These are phyloP conservation scores for Aspergillus neoniger DNA, from an alignment of 2,329 filamentous ascomycete genomes.

Conservation along the genomic window DNA sequence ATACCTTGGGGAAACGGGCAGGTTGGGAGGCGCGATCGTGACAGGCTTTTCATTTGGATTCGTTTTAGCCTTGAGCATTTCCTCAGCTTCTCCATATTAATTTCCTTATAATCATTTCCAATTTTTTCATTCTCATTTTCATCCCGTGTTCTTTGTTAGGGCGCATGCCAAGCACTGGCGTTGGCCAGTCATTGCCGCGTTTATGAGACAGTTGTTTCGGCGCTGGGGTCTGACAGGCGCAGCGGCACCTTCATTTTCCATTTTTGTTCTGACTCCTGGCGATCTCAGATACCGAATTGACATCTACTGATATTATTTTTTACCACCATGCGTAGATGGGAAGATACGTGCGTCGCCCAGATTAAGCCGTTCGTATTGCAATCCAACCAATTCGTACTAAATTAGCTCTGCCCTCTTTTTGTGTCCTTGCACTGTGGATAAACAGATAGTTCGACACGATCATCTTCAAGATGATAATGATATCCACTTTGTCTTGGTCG, in stretches of 20 bases:
- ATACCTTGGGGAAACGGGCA: conserved; percentile 19
- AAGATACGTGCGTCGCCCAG: too few relatives aligned
- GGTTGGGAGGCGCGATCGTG: conserved; percentile 19
- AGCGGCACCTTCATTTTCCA: conserved; percentile 4
- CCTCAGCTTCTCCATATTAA: conserved; percentile 14
- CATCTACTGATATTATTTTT: background rate
- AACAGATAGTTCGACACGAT: background rate
- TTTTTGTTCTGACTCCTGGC: conserved; percentile 23
- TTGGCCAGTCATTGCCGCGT: conserved; percentile 8
- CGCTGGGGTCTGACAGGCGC: conserved; percentile 5
- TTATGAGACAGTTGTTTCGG: conserved; percentile 18
- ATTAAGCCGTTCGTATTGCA: too few relatives aligned
- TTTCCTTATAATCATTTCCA: conserved; percentile 9
- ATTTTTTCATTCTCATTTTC: conserved; percentile 8
- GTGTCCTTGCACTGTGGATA: background rate
- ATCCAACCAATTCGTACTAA: too few relatives aligned
- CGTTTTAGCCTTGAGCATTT: conserved; percentile 4
- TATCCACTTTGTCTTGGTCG: too few relatives aligned
- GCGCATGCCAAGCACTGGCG: conserved; percentile 8
- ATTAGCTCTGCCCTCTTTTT: background rate
- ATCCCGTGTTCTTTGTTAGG: conserved; percentile 1
- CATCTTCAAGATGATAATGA: too few relatives aligned
- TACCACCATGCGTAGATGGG: background rate
- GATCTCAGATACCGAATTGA: conserved; percentile 17
- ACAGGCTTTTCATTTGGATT: conserved; percentile 12